Evolutionary conservation across 2,329 filamentous ascomycete species (phyloP).

Genomic region (Calonectria pteridis): DNA sequence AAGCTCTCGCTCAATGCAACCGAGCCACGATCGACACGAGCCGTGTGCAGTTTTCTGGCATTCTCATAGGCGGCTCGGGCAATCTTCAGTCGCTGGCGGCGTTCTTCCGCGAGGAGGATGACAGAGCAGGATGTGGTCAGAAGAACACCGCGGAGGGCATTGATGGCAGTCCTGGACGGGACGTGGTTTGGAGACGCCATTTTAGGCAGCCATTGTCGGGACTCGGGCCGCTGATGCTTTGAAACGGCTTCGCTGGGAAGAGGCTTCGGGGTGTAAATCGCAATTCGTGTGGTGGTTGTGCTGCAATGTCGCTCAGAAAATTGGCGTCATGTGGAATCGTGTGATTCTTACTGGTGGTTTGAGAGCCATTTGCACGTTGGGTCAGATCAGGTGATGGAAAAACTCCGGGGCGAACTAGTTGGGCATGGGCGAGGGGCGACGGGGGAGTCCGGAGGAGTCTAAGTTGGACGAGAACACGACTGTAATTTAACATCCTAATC

Average conservation of each 20-base stretch:
- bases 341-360: constrained; percentile 34
- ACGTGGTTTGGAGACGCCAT: constrained; percentile 63
- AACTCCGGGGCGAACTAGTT: constrained; percentile 11
- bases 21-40: constrained; percentile 48
- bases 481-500: not conserved
- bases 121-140: constrained; percentile 70
- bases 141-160: constrained; percentile 67
- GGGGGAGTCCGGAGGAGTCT: not conserved
- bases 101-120: constrained; percentile 67
- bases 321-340: constrained; percentile 42
- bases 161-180: constrained; percentile 67
- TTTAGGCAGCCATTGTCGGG: constrained; percentile 46
- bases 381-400: constrained; percentile 23
- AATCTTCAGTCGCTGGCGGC: constrained; percentile 65
- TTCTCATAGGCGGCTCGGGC: constrained; percentile 65
- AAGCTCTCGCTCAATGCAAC: constrained; percentile 44
- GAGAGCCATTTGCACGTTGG: constrained; percentile 21
- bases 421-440: not conserved
- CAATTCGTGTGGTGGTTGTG: constrained; percentile 38
- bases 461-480: constrained; percentile 1
- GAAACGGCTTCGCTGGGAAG: constrained; percentile 4
- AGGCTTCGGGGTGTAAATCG: constrained; percentile 5
- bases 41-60: constrained; percentile 62
- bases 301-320: constrained; percentile 37
- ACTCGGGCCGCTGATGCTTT: constrained; percentile 17